phyloP scores from a whole-genome alignment of 805 yeast genomes.

The Starmerella apis region DNA sequence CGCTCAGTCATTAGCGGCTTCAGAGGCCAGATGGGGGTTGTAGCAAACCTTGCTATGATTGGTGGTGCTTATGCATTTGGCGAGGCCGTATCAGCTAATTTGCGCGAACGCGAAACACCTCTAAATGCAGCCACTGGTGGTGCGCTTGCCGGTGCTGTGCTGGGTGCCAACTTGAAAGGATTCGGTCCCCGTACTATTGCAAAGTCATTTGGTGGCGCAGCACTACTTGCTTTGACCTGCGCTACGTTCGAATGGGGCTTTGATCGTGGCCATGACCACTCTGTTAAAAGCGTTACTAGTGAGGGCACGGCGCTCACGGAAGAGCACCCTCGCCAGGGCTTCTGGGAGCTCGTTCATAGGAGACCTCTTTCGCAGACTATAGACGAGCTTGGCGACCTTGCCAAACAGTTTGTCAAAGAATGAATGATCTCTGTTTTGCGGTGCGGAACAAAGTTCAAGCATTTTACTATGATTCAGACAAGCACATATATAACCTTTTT shows the following conservation, averaged over 20 bases:
- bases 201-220: slow-evolving; percentile 39
- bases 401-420: slow-evolving; percentile 27
- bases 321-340: slow-evolving; percentile 41
- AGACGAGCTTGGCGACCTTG: slow-evolving; percentile 51
- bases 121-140: slow-evolving; percentile 47
- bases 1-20: slow-evolving; percentile 29
- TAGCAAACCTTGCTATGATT: slow-evolving; percentile 36
- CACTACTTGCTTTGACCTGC: slow-evolving; percentile 38
- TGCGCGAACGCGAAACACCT: slow-evolving; percentile 54
- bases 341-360: slow-evolving; percentile 74
- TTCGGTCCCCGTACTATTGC: slow-evolving; percentile 29
- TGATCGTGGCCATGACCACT: slow-evolving; percentile 27
- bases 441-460: no score
- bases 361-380: slow-evolving; percentile 73
- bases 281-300: slow-evolving; percentile 25
- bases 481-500: no score
- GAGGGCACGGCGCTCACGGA: slow-evolving; percentile 34
- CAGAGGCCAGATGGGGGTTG: slow-evolving; percentile 26
- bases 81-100: slow-evolving; percentile 42
- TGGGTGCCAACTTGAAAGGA: slow-evolving; percentile 32
- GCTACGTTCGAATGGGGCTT: slow-evolving; percentile 35
- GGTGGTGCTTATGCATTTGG: slow-evolving; percentile 41
- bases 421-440: no score
- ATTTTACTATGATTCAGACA: background rate
- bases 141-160: slow-evolving; percentile 37